Base-by-base conservation (phyloP, 768 basidiomycete species). In the Inosperma sp. region DNA sequence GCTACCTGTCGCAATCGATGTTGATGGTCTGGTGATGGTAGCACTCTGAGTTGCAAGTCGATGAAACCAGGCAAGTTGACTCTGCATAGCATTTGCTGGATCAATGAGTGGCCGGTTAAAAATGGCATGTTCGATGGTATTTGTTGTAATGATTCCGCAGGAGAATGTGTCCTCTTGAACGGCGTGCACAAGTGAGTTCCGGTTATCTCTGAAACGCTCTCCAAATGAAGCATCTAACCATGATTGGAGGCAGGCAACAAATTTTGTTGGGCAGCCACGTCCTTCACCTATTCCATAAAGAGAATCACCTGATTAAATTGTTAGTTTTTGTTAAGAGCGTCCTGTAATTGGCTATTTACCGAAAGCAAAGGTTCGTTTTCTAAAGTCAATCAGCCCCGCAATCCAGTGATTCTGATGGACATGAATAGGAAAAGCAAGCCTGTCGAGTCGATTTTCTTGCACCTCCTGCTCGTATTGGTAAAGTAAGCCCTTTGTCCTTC, bases 381-480 rank as follows among this genome's bases (percentile, higher is more conserved):
- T 36, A 17, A 21, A 9, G 16, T n/a, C 16, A 6, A 16, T 36
- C n/a, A 6, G 21, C 4, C 21, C 16, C 14, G 12, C 17, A 13
- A 14, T 35, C 5, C 34, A 35, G 12, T 17, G 17, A 13, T 4
- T 35, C 17, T 17, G 34, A 13, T 31, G 29, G 25, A 51, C 40
- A 13, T 43, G 39, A 7, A 45, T 19, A 16, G 49, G 49, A 17
- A 51, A 51, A 35, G 42, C 42, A 3, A 51, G 29, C 27, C 16
- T 23, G 8, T 17, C n/a, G 31, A 51, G 22, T 4, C 29, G 25
- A 12, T 6, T 19, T 7, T 51, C 29, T n/a, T 51, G 42, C n/a
- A 44, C 34, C 13, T 4, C 3, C 4, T 35, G 16, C 16, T 27
- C 49, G 29, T 27, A 43, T 30, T 34, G 19, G 29, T 14, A 10